A percentile compares a stretch with the other conserved stretches of the same genome.
Evolutionary conservation across 2,329 filamentous ascomycete species (phyloP).

Genomic region (Cercospora berteroae): DNA sequence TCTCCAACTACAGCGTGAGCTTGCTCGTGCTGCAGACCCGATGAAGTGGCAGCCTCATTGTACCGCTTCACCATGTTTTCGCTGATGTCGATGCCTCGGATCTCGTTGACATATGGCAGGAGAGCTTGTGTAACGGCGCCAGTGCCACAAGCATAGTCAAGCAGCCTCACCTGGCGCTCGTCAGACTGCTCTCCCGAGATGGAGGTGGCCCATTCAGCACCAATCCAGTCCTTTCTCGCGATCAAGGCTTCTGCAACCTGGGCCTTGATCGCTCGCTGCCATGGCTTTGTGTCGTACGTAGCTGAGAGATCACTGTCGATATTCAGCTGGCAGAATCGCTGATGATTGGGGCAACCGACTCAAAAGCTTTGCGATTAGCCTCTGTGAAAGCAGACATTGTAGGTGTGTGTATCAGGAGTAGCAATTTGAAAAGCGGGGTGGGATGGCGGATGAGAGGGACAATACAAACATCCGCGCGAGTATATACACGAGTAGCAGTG

Average conservation of each 20-base stretch:
- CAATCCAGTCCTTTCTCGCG: conserved; percentile 33
- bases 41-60: conserved; percentile 30
- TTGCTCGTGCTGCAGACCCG: conserved; percentile 29
- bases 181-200: not conserved
- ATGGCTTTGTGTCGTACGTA: conserved; percentile 36
- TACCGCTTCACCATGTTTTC: conserved; percentile 36
- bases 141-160: conserved; percentile 40
- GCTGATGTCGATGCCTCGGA: conserved; percentile 37
- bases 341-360: conserved; percentile 24
- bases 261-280: conserved; percentile 33
- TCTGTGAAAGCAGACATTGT: conserved; percentile 38
- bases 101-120: conserved; percentile 32
- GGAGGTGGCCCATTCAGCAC: conserved; percentile 27
- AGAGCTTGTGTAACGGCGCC: conserved; percentile 37
- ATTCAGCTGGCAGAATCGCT: not conserved
- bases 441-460: not conserved
- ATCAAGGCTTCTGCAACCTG: conserved; percentile 34
- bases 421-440: not conserved
- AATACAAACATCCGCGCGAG: not conserved
- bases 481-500: not conserved
- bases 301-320: conserved; percentile 33
- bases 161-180: conserved; percentile 26
- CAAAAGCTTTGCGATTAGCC: conserved; percentile 37
- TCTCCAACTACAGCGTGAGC: conserved; percentile 38
- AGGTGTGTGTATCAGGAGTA: not conserved